Conservation (phyloP, 129 eudicot genomes). For the Lactuca sativa region DNA sequence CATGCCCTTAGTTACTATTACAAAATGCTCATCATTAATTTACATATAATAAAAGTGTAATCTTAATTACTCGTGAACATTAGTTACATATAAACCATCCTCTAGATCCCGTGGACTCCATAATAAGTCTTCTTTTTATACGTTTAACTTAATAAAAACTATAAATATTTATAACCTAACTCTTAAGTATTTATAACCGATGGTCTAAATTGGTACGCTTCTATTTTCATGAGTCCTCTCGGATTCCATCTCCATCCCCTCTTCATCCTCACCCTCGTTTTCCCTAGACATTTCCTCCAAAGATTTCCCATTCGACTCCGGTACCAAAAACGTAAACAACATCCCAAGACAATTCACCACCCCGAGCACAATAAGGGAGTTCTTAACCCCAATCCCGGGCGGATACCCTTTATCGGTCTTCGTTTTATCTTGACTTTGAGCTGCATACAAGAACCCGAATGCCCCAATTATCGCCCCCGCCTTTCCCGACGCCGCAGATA, state of each 20-base stretch:
- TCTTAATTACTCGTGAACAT: not conserved
- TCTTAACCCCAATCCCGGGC: slow-evolving; percentile 58
- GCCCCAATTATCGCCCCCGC: slow-evolving; percentile 60
- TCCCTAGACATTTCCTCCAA: slow-evolving; percentile 59
- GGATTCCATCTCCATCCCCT: slow-evolving; percentile 19
- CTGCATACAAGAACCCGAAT: slow-evolving; percentile 48
- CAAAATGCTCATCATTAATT: too few relatives aligned
- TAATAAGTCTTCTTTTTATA: slow-evolving; percentile 1
- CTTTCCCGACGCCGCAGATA: slow-evolving; percentile 59
- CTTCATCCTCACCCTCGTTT: slow-evolving; percentile 45
- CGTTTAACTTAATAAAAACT: not conserved
- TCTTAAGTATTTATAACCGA: not conserved
- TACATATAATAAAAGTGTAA: too few relatives aligned
- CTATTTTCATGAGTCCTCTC: slow-evolving; percentile 31
- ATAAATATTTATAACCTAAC: not conserved
- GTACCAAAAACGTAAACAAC: slow-evolving; percentile 66
- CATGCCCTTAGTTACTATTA: too few relatives aligned
- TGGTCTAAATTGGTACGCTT: slow-evolving; percentile 43
- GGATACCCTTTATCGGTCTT: slow-evolving; percentile 65
- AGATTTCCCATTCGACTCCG: slow-evolving; percentile 63
- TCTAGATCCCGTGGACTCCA: not conserved
- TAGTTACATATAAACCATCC: slow-evolving; percentile 12
- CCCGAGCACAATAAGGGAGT: slow-evolving; percentile 62
- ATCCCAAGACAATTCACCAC: slow-evolving; percentile 52
- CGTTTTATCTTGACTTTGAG: slow-evolving; percentile 33